Evolutionary conservation across 306 rosid species (phyloP), one percentile per base, ranked within the genome.

Genomic region (Trifolium repens): DNA sequence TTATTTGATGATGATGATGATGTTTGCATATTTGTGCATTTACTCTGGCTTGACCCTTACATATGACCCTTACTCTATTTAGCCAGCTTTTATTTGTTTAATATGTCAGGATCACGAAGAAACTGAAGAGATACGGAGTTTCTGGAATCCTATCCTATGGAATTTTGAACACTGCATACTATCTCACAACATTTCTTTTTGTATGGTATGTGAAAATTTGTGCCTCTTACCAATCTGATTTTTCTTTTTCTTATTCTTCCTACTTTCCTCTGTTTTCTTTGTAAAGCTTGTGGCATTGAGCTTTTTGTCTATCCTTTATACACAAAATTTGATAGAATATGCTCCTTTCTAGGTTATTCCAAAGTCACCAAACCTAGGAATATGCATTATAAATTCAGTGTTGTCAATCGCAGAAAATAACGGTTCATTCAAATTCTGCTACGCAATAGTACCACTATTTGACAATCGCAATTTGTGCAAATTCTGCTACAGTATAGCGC

Each of bases 111-210:
- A 78, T 47, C 66, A 76, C 85, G 82, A 71, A 79, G 84, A 87
- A 83, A 77, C 75, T 94, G 77, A 88, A 76, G 85, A 86, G 94
- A 85, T 90, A 91, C 62, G 97, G 97, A 59, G 49, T 89, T 78
- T 86, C 97, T 16, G 98, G 97, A 70, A 71, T 94, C 79, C 85
- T 91, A 71, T 88, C 97, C 5, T 91, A 94, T 58, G 97, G 97
- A 54, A 84, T 94, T 62, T 54, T 94, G 76, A 94, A 94, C 79
- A 91, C 98, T 47, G 91, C 74, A 73, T 94, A 94, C 89, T 91
- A 91, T 85, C 91, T 88, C 57, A 72, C 86, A 10, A 87, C 97
- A 0, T 94, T 94, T 82, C 91, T 94, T 37, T 27, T 93, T 78
- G 98, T 91, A n/a, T 91, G 98, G 96, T 90, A 80, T 80, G 93